Base-by-base conservation (phyloP, 208 protist genomes). In the Leishmania mexicana region DNA sequence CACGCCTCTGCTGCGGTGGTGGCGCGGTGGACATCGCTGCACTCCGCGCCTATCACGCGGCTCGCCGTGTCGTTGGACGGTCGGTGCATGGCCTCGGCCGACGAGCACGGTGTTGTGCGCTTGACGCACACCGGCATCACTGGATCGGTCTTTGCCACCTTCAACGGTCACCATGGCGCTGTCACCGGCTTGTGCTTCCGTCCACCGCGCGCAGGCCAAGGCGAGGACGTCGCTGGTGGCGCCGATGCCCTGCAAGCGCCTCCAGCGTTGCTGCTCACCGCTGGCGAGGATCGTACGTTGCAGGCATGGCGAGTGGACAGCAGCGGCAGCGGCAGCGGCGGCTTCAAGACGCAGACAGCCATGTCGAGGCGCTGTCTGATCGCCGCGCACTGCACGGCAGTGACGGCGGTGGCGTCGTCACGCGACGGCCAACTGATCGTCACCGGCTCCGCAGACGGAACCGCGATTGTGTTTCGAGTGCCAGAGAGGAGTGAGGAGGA, bases 81-180 rank as follows among this genome's bases (percentile, higher is more conserved):
- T 51, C 86, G 85, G 83, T 87, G 88, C 76, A 89, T 98, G 71
- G 90, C 92, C 21, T 90, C 93, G 3, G 94, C 89, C 1, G 91
- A 98, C 78, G 92, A 87, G 82, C 85, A 84, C 45, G 95, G 94
- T n/a, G 76, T 78, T 42, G 82, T 98, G 58, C 81, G 83, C 35
- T 65, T 98, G 17, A 91, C 86, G 35, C 85, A 95, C 85, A 83
- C 86, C 11, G 89, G 94, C 53, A 85, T 96, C 38, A 83, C 86
- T 1, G 95, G 93, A 19, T 88, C 93, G 7, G 78, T 85, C 17
- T 67, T 96, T 10, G 64, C 78, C 13, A 78, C 92, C 2, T 80
- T 96, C 47, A 96, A 90, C 76, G 95, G 93, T 7, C 95, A 98
- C 79, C 81, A 87, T 40, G 79, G 78, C 28, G 85, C 89, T 31